Percentiles rank a stretch among this genome's conserved stretches.
Evolutionary conservation across 768 basidiomycete species (phyloP).

Genomic region (Trametes punicea): DNA sequence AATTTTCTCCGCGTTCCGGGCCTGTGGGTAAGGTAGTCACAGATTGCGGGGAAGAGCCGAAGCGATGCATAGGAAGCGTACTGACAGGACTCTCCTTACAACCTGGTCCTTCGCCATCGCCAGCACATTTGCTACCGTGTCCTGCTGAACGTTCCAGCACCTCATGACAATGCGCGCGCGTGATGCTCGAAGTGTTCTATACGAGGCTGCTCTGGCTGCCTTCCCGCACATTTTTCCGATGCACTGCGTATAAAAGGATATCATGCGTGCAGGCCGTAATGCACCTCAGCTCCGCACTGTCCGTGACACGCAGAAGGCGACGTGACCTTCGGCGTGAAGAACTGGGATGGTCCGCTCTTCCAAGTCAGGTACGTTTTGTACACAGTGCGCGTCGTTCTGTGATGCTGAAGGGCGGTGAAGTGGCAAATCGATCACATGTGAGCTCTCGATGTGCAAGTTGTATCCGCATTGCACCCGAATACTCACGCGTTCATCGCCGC

Average conservation of each 20-base stretch:
- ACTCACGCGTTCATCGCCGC: neutral
- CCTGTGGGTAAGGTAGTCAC: neutral
- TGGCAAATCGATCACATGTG: conserved; percentile 48
- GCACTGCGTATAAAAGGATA: neutral
- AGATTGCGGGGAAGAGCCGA: neutral
- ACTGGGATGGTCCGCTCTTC: conserved; percentile 56
- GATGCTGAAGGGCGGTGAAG: conserved; percentile 28
- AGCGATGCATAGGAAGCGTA: neutral
- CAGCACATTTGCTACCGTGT: conserved; percentile 8
- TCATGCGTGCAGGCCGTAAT: neutral
- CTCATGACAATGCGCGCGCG: conserved; percentile 6
- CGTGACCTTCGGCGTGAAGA: conserved; percentile 49
- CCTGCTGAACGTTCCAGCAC: conserved; percentile 5
- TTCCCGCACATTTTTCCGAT: conserved; percentile 12
- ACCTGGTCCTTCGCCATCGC: neutral
- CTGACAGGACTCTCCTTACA: neutral
- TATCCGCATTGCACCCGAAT: neutral
- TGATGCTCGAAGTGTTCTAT: conserved; percentile 4
- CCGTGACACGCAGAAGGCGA: conserved; percentile 45
- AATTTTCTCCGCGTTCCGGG: neutral
- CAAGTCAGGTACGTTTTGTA: conserved; percentile 39
- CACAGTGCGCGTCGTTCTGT: neutral
- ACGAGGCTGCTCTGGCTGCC: neutral
- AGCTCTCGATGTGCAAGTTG: conserved; percentile 17
- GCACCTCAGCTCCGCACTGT: neutral